phyloP scores from a whole-genome alignment of 495 filamentous ascomycete genomes.

The Cercophora sp. region DNA sequence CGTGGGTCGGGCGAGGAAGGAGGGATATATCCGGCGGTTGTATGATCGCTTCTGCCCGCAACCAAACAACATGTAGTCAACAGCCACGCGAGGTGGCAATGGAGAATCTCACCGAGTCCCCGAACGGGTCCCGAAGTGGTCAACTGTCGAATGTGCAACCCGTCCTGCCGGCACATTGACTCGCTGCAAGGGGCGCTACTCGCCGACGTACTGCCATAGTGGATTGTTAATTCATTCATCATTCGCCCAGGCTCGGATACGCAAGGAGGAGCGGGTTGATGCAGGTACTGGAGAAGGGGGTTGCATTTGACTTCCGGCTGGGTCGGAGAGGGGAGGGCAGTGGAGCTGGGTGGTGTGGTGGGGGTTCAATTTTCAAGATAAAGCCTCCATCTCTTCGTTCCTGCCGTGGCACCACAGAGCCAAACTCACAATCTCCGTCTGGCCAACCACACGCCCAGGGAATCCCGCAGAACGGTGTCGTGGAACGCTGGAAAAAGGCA shows the following conservation, averaged over 20 bases:
- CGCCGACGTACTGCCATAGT: constrained; percentile 4
- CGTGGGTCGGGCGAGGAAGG: too few species aligned
- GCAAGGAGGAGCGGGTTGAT: constrained; percentile 8
- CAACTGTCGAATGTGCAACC: too few species aligned
- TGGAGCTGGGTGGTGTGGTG: too few species aligned
- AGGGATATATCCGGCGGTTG: too few species aligned
- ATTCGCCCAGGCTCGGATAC: constrained; percentile 7
- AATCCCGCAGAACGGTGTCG: neutral
- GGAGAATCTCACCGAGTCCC: neutral
- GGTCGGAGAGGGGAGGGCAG: neutral
- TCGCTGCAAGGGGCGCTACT: constrained; percentile 2
- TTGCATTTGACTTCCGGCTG: constrained; percentile 10
- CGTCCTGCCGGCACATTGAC: constrained; percentile 10
- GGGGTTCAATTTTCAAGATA: neutral
- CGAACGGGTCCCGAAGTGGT: too few species aligned
- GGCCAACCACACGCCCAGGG: constrained; percentile 1
- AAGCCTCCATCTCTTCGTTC: constrained; percentile 9
- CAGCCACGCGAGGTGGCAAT: too few species aligned
- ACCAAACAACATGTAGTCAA: too few species aligned
- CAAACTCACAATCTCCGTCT: neutral
- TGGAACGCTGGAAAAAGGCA: too few species aligned
- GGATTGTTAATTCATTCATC: neutral
- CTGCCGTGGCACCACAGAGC: neutral
- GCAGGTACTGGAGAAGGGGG: constrained; percentile 8
- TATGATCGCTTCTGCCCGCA: too few species aligned